These are phyloP conservation scores for Monosporascus ibericus DNA, from an alignment of 2,329 filamentous ascomycete genomes.

Conservation along the genomic window DNA sequence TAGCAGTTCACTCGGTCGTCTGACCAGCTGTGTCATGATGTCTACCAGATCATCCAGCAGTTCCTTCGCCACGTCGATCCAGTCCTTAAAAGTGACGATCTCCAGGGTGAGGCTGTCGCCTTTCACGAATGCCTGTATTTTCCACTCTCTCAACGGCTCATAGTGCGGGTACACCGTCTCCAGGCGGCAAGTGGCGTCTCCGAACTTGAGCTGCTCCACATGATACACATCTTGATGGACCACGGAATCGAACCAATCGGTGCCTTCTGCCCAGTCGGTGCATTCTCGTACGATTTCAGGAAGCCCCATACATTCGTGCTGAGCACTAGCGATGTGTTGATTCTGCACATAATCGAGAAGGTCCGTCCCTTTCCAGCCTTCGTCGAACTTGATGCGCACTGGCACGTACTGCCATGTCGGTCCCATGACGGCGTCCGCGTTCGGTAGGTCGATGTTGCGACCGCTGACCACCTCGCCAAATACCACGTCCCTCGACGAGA, in stretches of 20 bases:
- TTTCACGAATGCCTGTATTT: slow-evolving; percentile 54
- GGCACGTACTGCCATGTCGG: slow-evolving; percentile 65
- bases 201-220: slow-evolving; percentile 46
- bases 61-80: slow-evolving; percentile 43
- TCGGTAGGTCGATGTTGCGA: slow-evolving; percentile 50
- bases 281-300: slow-evolving; percentile 45
- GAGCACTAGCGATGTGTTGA: slow-evolving; percentile 51
- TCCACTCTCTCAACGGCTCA: slow-evolving; percentile 51
- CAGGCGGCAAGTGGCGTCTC: slow-evolving; percentile 34
- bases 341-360: slow-evolving; percentile 48
- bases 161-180: slow-evolving; percentile 55
- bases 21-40: slow-evolving; percentile 34
- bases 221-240: slow-evolving; percentile 57
- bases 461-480: slow-evolving; percentile 64
- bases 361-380: slow-evolving; percentile 44
- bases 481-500: slow-evolving; percentile 48
- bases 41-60: slow-evolving; percentile 44
- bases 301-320: slow-evolving; percentile 49
- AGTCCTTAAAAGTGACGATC: slow-evolving; percentile 54
- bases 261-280: slow-evolving; percentile 35
- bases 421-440: slow-evolving; percentile 52
- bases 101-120: slow-evolving; percentile 48
- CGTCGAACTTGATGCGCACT: slow-evolving; percentile 50
- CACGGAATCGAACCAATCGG: slow-evolving; percentile 47
- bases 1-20: slow-evolving; percentile 24